A percentile compares a stretch with the other conserved stretches of the same genome.
phyloP scores from a whole-genome alignment of 257 asterid species.

The Penstemon eatonii region DNA sequence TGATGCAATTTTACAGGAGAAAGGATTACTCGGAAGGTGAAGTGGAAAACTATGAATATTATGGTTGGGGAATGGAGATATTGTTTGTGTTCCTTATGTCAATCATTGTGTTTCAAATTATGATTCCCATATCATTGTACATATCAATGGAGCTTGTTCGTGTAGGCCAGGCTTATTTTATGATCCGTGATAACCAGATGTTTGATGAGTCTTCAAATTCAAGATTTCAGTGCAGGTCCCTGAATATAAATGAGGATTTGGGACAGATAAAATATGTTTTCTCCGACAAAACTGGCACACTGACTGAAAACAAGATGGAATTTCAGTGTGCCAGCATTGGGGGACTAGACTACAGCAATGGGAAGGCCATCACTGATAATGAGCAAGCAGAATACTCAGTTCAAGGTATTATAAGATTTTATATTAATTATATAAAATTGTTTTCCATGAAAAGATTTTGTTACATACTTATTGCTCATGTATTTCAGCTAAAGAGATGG shows the following conservation, averaged over 20 bases:
- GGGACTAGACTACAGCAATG: slow-evolving; percentile 63
- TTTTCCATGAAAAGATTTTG: not conserved
- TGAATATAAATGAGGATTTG: slow-evolving; percentile 96
- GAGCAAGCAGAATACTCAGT: slow-evolving; percentile 44
- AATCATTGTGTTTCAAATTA: slow-evolving; percentile 87
- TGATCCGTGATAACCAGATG: slow-evolving; percentile 77
- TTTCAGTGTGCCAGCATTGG: slow-evolving; percentile 90
- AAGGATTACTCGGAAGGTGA: slow-evolving; percentile 57
- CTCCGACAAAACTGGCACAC: slow-evolving; percentile 96
- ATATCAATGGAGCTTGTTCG: slow-evolving; percentile 99
- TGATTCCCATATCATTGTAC: slow-evolving; percentile 97
- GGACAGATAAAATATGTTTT: slow-evolving; percentile 96
- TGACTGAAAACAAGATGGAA: slow-evolving; percentile 99
- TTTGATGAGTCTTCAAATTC: slow-evolving; percentile 68
- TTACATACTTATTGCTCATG: slow-evolving; percentile 15
- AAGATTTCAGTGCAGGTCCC: slow-evolving; percentile 92
- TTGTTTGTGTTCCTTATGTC: slow-evolving; percentile 89
- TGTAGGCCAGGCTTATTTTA: slow-evolving; percentile 95
- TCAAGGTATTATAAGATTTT: slow-evolving; percentile 50
- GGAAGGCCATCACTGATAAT: slow-evolving; percentile 35
- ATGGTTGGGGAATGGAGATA: slow-evolving; percentile 90
- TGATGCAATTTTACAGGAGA: slow-evolving; percentile 74
- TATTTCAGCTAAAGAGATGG: slow-evolving; percentile 55
- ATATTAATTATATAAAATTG: not conserved
- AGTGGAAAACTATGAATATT: slow-evolving; percentile 63